Base-by-base conservation (phyloP, 345 rosid species). In the Gossypium longicalyx region DNA sequence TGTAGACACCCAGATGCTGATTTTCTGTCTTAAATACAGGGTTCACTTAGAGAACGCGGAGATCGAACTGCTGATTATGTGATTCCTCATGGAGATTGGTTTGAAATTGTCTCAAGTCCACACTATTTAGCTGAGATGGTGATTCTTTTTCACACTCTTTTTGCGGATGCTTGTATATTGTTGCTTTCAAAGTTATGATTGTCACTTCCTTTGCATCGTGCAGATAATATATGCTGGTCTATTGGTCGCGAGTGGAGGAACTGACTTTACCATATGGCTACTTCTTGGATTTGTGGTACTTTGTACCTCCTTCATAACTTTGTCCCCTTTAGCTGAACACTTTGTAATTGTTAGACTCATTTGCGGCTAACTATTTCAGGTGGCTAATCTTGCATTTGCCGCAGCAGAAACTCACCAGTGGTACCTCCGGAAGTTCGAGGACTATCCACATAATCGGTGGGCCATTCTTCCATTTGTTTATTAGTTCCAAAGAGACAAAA, bases 41-140 rank as follows among this genome's bases (percentile, higher is more conserved):
- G 78, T 34, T 75, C 66, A 41, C 38, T 66, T 16, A 53, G 78
- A 75, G 12, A 25, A 41, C 72, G 17, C 19, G 9, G 52, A 44
- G 65, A 67, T 44, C 78, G 12, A 47, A 43, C 54, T 17, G 73
- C 12, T 56, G 29, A 67, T 54, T 65, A 75, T 56, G 72, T 2
- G 20, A 22, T 57, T 57, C 78, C 78, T 4, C 66, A 2, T 65
- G 78, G 73, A 56, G 78, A 75, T 45, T 75, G 78, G 78, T 75
- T 75, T 25, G 65, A 56, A 12, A 43, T 65, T 22, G 66, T 75
- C 49, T 75, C 78, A 54, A 75, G 78, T 67, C 78, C 78, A 53
- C 77, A 75, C 77, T 75, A 75, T 27, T 54, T 75, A 52, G 77
- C 77, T 20, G 77, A 75, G 64, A 65, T 75, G 65, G 77, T 75